Conservation (phyloP, 2,329 filamentous ascomycete genomes). For the Penicillium psychrosexuale region DNA sequence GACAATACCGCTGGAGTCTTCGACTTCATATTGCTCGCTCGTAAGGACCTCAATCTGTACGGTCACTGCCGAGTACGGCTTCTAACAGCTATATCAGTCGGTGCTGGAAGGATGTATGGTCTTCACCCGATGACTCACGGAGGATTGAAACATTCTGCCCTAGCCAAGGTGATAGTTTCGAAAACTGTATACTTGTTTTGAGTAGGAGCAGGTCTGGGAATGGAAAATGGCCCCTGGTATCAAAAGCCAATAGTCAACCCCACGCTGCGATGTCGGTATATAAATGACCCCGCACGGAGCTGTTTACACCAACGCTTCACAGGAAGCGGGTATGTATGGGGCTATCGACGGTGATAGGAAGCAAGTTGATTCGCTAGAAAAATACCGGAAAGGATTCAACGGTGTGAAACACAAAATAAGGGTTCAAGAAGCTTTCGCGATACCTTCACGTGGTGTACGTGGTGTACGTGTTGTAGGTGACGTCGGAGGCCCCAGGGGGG, state of each 20-base stretch:
- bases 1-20: conserved; percentile 86
- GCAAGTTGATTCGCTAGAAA: neutral
- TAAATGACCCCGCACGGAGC: conserved; percentile 17
- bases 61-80: conserved; percentile 90
- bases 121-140: conserved; percentile 23
- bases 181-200: neutral
- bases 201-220: neutral
- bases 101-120: neutral
- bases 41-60: conserved; percentile 90
- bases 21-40: conserved; percentile 82
- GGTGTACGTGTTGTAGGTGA: conserved; percentile 15
- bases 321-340: neutral
- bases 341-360: neutral
- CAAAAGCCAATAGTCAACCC: conserved; percentile 7
- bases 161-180: neutral
- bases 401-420: neutral
- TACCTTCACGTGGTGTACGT: conserved; percentile 1
- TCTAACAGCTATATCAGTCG: conserved; percentile 46
- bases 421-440: conserved; percentile 2
- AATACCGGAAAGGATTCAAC: neutral
- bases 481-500: conserved; percentile 19
- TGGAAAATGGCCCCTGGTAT: neutral
- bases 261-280: conserved; percentile 9
- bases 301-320: conserved; percentile 1
- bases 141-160: conserved; percentile 36